Evolutionary conservation across 805 yeast species (phyloP), one percentile per base, ranked within the genome.

Genomic region (Tetrapisispora namnaoensis): DNA sequence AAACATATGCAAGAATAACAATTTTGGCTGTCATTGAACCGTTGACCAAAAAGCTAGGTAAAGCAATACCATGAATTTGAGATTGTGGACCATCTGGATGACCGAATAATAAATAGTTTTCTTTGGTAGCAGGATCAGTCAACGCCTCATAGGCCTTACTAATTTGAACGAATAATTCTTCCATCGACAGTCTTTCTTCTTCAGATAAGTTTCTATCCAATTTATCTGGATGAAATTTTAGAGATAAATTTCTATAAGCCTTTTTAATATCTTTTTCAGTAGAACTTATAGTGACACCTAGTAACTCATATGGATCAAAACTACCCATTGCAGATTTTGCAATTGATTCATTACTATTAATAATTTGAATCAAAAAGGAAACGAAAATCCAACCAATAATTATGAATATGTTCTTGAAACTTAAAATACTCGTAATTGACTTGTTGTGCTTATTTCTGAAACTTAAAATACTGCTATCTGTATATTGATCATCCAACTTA

Each of bases 51-150:
- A 86, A 88, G 63, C 84, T 82, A 32, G 99, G 99, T 55, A 93
- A 70, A 0, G 98, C 99, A 66, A 93, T 89, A 53, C 99, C 99
- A 64, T 88, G 96, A 20, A 83, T 71, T 18, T 83, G 75, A 27
- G 86, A 86, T 67, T 87, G 95, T 39, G 95, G 96, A 40, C 99
- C 99, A 70, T 93, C 99, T 4, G 99, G 99, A 64, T 95, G 96
- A 45, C 99, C 99, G 61, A 83, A 93, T 57, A 79, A 82, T 58
- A 83, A 71, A 65, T 78, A 89, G 64, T 93, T 93, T 57, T 86
- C 86, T 58, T 80, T 84, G 3, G 86, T 80, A 11, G 73, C 76
- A 56, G 87, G 96, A 67, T 93, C 98, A 14, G 99, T 95, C 54
- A 93, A 76, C 0, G 99, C 87, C 67, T 89, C 86, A 70, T 95